A percentile compares a stretch with the other conserved stretches of the same genome.
Conservation (phyloP, 2,329 filamentous ascomycete genomes). For the Calonectria hawksworthii region DNA sequence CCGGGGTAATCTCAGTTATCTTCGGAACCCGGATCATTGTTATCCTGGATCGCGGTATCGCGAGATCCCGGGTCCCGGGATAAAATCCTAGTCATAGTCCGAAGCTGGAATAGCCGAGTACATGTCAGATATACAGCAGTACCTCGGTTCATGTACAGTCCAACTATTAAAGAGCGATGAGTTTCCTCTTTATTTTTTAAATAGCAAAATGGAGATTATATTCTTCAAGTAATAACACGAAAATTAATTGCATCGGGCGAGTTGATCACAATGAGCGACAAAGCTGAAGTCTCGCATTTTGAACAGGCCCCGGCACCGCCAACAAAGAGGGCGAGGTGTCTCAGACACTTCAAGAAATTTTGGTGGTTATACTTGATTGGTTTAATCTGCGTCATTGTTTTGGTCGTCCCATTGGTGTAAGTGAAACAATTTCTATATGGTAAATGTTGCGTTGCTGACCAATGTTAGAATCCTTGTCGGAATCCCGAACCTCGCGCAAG, state of each 20-base stretch:
- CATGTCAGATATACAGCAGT: background rate
- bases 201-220: background rate
- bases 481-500: constrained; percentile 11
- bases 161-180: background rate
- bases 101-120: background rate
- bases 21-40: background rate
- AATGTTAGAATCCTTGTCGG: background rate
- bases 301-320: background rate
- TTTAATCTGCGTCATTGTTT: background rate
- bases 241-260: background rate
- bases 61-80: background rate
- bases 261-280: background rate
- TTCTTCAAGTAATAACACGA: background rate
- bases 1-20: background rate
- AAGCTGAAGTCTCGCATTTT: background rate
- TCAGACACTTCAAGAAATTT: background rate
- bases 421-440: background rate
- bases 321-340: background rate
- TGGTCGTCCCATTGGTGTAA: constrained; percentile 9
- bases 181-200: no score
- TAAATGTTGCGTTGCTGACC: background rate
- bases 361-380: constrained; percentile 7
- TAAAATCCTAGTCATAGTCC: background rate
- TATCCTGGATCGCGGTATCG: background rate
- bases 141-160: background rate